These are phyloP conservation scores for Trametes gibbosa DNA, from an alignment of 768 basidiomycete genomes.

Conservation along the genomic window DNA sequence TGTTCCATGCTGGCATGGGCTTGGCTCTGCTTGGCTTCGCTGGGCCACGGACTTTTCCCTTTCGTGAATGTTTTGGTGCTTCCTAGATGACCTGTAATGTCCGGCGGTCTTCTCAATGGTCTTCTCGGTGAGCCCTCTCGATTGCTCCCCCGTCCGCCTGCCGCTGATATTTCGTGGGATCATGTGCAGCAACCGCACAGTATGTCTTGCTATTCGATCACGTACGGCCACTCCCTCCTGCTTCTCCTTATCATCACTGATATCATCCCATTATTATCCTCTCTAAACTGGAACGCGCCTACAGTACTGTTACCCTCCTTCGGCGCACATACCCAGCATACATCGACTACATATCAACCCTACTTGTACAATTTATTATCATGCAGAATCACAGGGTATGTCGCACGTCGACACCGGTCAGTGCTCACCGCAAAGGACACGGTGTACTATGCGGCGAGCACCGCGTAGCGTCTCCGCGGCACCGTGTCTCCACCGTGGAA, in stretches of 20 bases:
- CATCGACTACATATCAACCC: conserved; percentile 16
- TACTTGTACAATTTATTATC: conserved; percentile 21
- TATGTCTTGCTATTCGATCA: conserved; percentile 13
- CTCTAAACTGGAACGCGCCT: background rate
- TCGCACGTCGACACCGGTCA: background rate
- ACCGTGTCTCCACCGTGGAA: too few species aligned
- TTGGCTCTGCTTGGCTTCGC: conserved; percentile 61
- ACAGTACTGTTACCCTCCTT: conserved; percentile 21
- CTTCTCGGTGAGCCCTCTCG: background rate
- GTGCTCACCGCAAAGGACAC: background rate
- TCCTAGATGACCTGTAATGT: conserved; percentile 8
- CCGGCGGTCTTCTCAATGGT: conserved; percentile 1
- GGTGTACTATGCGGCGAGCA: background rate
- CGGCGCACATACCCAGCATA: conserved; percentile 23
- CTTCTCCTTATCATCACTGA: background rate
- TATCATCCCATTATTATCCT: background rate
- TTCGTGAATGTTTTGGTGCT: background rate
- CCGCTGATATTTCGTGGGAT: background rate
- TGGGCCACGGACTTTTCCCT: background rate
- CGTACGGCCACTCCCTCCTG: conserved; percentile 6
- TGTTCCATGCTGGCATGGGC: conserved; percentile 27
- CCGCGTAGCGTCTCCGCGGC: too few species aligned
- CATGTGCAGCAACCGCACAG: conserved; percentile 4
- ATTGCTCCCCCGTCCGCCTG: too few species aligned
- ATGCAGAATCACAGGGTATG: background rate